Conservation (phyloP, 1,284 basidiomycete species). For the Apiotrichum porosum region DNA sequence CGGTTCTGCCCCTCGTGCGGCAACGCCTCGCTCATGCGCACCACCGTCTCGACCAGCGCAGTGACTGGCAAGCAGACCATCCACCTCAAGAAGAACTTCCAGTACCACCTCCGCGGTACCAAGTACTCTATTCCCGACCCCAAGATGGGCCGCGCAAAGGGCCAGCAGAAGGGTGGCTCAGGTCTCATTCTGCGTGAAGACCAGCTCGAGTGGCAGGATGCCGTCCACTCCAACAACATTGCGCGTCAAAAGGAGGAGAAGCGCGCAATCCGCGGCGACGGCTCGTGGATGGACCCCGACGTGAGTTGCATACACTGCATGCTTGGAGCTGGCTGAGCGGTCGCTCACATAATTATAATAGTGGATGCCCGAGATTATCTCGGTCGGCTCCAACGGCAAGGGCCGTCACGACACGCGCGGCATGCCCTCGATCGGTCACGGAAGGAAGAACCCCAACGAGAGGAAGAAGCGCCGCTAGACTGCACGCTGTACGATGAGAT, state of each 20-base stretch:
- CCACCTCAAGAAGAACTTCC: conserved; percentile 91
- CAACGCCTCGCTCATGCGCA: conserved; percentile 82
- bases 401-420: conserved; percentile 59
- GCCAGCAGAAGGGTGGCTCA: conserved; percentile 61
- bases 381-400: conserved; percentile 67
- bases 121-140: conserved; percentile 90
- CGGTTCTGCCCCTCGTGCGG: conserved; percentile 98
- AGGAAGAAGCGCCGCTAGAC: conserved; percentile 41
- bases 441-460: conserved; percentile 81
- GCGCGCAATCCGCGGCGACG: conserved; percentile 58
- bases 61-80: conserved; percentile 60
- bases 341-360: conserved; percentile 7
- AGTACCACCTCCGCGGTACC: conserved; percentile 87
- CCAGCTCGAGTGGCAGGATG: conserved; percentile 77
- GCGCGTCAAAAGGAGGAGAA: conserved; percentile 72
- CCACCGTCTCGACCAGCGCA: conserved; percentile 75
- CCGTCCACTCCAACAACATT: conserved; percentile 67
- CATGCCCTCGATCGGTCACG: conserved; percentile 77
- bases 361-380: conserved; percentile 83
- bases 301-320: conserved; percentile 25
- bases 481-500: too few relatives aligned
- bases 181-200: conserved; percentile 83
- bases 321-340: not conserved
- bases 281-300: conserved; percentile 90
- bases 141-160: conserved; percentile 83